Evolutionary conservation across 257 asterid genomes (phyloP).

Genomic region (Craterostigma plantagineum): DNA sequence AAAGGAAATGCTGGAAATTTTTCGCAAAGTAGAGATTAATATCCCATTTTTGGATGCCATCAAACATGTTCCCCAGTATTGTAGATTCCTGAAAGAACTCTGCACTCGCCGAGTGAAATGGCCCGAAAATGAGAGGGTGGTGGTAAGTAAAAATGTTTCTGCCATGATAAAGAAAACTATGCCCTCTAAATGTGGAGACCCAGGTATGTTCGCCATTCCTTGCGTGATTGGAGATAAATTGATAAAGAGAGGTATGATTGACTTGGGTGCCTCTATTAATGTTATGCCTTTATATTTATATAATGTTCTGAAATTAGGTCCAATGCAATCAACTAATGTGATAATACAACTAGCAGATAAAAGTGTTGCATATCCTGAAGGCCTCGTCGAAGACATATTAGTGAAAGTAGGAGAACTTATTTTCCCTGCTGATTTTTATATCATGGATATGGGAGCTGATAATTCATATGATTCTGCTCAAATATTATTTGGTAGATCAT

Average conservation of each 20-base stretch:
- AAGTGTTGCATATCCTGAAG: not conserved
- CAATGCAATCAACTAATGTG: not conserved
- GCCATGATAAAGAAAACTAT: not conserved
- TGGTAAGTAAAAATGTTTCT: not conserved
- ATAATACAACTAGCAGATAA: not conserved
- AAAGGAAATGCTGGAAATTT: not conserved
- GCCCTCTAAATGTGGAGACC: not conserved
- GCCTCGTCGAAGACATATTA: not conserved
- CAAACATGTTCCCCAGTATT: not conserved
- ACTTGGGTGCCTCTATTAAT: slow-evolving; percentile 2
- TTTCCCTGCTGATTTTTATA: not conserved
- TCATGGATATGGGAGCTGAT: not conserved
- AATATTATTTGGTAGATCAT: not conserved
- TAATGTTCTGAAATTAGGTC: not conserved
- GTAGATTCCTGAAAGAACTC: slow-evolving; percentile 1
- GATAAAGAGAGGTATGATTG: not conserved
- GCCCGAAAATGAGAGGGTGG: too few species aligned
- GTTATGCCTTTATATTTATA: not conserved
- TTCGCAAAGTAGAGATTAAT: not conserved
- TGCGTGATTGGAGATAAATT: not conserved
- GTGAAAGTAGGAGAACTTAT: not conserved
- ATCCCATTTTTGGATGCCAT: not conserved
- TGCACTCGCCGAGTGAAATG: not conserved
- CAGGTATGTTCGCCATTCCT: slow-evolving; percentile 1
- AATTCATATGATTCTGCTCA: not conserved